phyloP scores from a whole-genome alignment of 768 basidiomycete genomes.

The Mycena haematopus region DNA sequence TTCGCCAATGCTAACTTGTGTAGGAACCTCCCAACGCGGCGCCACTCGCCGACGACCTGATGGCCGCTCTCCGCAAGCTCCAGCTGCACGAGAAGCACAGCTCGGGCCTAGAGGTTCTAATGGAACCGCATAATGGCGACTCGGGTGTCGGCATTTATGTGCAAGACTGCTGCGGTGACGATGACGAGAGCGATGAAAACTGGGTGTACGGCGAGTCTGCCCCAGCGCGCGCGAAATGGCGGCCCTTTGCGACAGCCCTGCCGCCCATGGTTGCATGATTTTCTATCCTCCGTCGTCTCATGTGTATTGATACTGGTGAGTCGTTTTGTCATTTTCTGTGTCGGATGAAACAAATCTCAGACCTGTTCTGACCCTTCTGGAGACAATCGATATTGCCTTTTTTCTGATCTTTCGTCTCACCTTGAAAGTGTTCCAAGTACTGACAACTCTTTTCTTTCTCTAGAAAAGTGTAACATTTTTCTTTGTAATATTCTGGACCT shows the following conservation, averaged over 20 bases:
- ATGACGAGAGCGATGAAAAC: constrained; percentile 47
- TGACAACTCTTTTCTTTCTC: constrained; percentile 3
- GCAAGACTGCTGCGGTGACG: constrained; percentile 70
- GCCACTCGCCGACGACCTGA: constrained; percentile 24
- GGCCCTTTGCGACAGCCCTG: constrained; percentile 57
- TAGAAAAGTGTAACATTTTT: constrained; percentile 20
- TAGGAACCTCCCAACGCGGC: constrained; percentile 22
- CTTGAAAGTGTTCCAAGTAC: not conserved
- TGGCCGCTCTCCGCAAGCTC: constrained; percentile 39
- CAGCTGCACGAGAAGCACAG: constrained; percentile 54
- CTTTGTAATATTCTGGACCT: constrained; percentile 7
- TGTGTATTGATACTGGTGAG: constrained; percentile 23
- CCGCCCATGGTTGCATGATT: constrained; percentile 68
- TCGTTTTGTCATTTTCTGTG: not conserved
- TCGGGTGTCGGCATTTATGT: constrained; percentile 81
- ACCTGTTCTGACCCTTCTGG: constrained; percentile 29
- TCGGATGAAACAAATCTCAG: constrained; percentile 30
- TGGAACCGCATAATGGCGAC: constrained; percentile 68
- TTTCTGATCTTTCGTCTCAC: constrained; percentile 11
- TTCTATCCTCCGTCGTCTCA: constrained; percentile 34
- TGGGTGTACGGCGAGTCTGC: constrained; percentile 71
- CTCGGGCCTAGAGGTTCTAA: constrained; percentile 58
- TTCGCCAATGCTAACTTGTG: not conserved
- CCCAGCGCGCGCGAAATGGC: constrained; percentile 60
- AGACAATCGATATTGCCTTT: constrained; percentile 30